These are phyloP conservation scores for Aureobasidium subglaciale DNA, from an alignment of 2,329 filamentous ascomycete species.

Conservation along the genomic window DNA sequence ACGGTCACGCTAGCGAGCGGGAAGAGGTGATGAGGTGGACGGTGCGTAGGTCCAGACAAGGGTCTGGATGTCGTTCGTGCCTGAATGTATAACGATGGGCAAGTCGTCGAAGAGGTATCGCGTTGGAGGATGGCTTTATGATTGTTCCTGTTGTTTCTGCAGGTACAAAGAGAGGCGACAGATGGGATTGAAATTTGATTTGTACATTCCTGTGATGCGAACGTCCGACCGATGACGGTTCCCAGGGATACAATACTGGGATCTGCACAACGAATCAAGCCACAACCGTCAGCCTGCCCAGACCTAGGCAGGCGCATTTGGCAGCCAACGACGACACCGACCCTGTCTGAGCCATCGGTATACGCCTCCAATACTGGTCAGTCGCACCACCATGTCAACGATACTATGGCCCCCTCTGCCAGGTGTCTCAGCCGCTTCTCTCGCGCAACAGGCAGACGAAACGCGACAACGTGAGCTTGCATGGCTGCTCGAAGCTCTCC, in stretches of 20 bases:
- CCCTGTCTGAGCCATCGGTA: background rate
- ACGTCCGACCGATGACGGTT: background rate
- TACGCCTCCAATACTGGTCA: background rate
- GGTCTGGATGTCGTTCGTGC: slow-evolving; percentile 2
- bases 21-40: background rate
- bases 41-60: background rate
- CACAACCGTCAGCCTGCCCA: slow-evolving; percentile 10
- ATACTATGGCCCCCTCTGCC: slow-evolving; percentile 54
- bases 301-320: background rate
- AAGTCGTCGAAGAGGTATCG: background rate
- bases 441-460: background rate
- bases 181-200: background rate
- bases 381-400: slow-evolving; percentile 49
- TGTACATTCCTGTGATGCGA: background rate
- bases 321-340: background rate
- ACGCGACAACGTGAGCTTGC: slow-evolving; percentile 44
- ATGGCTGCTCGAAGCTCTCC: slow-evolving; percentile 56
- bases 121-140: background rate
- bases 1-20: background rate
- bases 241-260: slow-evolving; percentile 9
- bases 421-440: background rate
- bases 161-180: background rate
- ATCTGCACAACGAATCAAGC: slow-evolving; percentile 1
- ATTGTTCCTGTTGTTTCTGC: background rate
- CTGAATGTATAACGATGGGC: background rate